Evolutionary conservation across 345 rosid genomes (phyloP).

Genomic region (Syzygium jambos): DNA sequence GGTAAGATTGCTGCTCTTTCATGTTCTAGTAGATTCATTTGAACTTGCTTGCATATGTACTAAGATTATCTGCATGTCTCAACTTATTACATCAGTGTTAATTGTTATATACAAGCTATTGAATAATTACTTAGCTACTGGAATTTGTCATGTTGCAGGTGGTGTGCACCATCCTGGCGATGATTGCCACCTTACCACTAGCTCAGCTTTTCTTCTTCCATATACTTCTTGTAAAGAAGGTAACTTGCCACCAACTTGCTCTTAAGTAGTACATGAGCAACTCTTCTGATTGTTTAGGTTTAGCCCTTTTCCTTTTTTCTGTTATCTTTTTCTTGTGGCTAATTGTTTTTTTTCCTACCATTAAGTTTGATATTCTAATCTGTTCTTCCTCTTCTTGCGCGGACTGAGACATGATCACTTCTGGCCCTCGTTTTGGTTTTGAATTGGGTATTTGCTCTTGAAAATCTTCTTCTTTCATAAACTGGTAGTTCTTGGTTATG

Average conservation of each 20-base stretch:
- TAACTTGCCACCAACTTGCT: not conserved
- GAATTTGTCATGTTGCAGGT: slow-evolving; percentile 34
- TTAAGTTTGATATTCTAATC: not conserved
- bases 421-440: not conserved
- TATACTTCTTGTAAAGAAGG: slow-evolving; percentile 91
- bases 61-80: not conserved
- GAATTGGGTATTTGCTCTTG: not conserved
- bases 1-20: slow-evolving; percentile 35
- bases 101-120: not conserved
- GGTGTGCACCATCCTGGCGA: slow-evolving; percentile 78
- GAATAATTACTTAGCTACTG: not conserved
- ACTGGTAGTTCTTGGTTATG: not conserved
- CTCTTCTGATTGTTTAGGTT: not conserved
- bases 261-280: not conserved
- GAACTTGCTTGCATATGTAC: not conserved
- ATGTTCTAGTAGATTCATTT: not conserved
- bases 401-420: not conserved
- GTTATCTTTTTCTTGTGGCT: not conserved
- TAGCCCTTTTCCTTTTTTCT: not conserved
- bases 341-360: not conserved
- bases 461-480: not conserved
- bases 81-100: not conserved
- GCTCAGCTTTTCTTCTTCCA: slow-evolving; percentile 98
- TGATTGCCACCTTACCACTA: slow-evolving; percentile 90
- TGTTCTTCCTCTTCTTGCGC: not conserved